Conservation (phyloP, 108 stramenopile genomes). For the Pseudonitzschia multistriata region DNA sequence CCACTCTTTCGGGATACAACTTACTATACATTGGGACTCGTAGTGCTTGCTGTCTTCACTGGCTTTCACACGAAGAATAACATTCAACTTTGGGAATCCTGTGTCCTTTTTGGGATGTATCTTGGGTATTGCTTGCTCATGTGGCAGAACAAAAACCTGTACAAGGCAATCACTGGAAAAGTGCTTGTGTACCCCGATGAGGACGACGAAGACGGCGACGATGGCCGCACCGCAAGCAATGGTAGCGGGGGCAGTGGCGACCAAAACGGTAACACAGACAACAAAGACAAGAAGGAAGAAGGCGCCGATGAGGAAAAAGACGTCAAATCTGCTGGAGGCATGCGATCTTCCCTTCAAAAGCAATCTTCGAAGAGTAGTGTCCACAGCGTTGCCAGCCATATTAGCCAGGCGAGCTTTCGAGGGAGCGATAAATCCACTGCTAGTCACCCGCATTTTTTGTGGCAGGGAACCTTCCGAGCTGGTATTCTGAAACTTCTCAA, state of each 20-base stretch:
- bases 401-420: background rate
- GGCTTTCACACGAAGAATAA: conserved; percentile 38
- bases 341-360: conserved; percentile 5
- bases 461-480: conserved; percentile 73
- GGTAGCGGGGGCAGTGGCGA: conserved; percentile 1
- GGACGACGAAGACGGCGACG: conserved; percentile 16
- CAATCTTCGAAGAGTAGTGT: conserved; percentile 4
- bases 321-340: conserved; percentile 14
- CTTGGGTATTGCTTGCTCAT: conserved; percentile 75
- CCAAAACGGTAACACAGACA: background rate
- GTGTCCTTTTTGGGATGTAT: conserved; percentile 74
- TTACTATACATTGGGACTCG: conserved; percentile 64
- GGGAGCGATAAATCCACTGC: background rate
- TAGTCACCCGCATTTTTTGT: conserved; percentile 35
- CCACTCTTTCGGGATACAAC: conserved; percentile 73
- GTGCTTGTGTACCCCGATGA: conserved; percentile 38
- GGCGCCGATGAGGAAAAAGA: background rate
- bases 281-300: background rate
- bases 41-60: conserved; percentile 55
- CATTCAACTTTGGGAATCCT: conserved; percentile 73
- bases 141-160: conserved; percentile 61
- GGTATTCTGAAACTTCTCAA: conserved; percentile 70
- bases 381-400: background rate
- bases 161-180: conserved; percentile 57
- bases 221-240: conserved; percentile 12